phyloP scores from a whole-genome alignment of 2,329 filamentous ascomycete genomes.

The Colletotrichum truncatum region DNA sequence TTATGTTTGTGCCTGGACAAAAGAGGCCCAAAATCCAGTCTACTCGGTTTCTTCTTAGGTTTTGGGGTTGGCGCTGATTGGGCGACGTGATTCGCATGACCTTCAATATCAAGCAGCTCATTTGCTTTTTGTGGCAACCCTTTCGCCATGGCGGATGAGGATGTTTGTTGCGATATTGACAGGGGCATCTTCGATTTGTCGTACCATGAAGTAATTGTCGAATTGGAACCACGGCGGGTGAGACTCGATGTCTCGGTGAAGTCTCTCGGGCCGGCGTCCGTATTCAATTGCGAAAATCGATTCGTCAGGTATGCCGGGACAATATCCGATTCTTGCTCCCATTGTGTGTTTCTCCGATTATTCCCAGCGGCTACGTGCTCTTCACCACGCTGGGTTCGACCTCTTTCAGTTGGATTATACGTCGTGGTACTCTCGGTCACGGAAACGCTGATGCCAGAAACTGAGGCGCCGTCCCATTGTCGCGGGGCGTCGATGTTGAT shows the following conservation, averaged over 20 bases:
- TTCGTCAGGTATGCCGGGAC: conserved; percentile 44
- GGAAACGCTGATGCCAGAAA: conserved; percentile 54
- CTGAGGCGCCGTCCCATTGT: conserved; percentile 54
- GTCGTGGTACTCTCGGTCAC: conserved; percentile 49
- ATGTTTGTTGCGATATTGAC: conserved; percentile 67
- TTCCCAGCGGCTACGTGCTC: conserved; percentile 22
- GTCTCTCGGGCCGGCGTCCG: conserved; percentile 17
- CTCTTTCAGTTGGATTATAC: conserved; percentile 38
- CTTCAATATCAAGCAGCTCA: conserved; percentile 56
- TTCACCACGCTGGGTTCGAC: conserved; percentile 1
- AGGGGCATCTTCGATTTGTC: conserved; percentile 65
- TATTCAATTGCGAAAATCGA: conserved; percentile 24
- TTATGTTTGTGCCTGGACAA: conserved; percentile 43
- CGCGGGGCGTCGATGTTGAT: conserved; percentile 51
- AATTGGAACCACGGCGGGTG: conserved; percentile 60
- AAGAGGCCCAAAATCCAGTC: conserved; percentile 58
- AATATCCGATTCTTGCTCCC: conserved; percentile 59
- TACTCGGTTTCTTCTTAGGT: conserved; percentile 58
- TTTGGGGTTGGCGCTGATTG: conserved; percentile 35
- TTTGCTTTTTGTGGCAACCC: conserved; percentile 59
- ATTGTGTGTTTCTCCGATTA: conserved; percentile 41
- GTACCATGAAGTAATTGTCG: conserved; percentile 66
- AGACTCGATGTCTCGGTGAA: conserved; percentile 53
- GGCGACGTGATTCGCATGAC: conserved; percentile 33
- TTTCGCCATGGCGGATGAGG: conserved; percentile 66